Base-by-base conservation (phyloP, 257 asterid genomes). In the Salvia splendens region DNA sequence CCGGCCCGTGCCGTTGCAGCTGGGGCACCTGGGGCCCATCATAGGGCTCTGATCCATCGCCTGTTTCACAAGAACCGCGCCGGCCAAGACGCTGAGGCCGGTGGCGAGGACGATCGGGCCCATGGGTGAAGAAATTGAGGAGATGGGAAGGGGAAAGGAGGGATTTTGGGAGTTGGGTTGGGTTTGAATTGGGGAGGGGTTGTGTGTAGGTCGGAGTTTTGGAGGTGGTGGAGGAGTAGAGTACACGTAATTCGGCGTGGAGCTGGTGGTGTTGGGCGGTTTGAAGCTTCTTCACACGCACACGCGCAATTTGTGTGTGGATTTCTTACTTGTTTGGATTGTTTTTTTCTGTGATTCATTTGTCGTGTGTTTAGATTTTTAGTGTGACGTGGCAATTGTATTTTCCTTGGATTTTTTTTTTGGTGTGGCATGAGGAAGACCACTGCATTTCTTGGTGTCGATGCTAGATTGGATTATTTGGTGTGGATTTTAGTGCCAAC, bases 1-100 rank as follows among this genome's bases (percentile, higher is more conserved):
- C 68, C 94, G 85, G 5, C 99, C 99, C 58, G 95, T 77, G 0
- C 99, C 99, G 73, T 93, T 93, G 63, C 99, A 93, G 47, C 83
- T 78, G 6, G 95, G 67, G 72, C 99, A 93, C 35, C 94, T 76
- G 64, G 91, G 71, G 58, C 93, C 97, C 85, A 84, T 78, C 84
- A 86, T 81, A 7, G 87, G 69, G 30, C 75, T 83, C 79, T 83
- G 85, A 65, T 87, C 89, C 77, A 87, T 72, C 7, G 75, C 83
- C 5, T 84, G 89, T 67, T 93, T 93, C 36, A 90, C 86, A 11
- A 93, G 12, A 28, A 76, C 93, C 2, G 87, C 89, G 1, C 89
- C 89, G 12, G 89, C 87, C 63, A 84, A 43, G 9, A 84, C 71
- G 82, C 87, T 77, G 6, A 84, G 75, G 40, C 89, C 89, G 3